These are phyloP conservation scores for Helenozyma baotianmanensis DNA, from an alignment of 805 yeast genomes.

Conservation along the genomic window DNA sequence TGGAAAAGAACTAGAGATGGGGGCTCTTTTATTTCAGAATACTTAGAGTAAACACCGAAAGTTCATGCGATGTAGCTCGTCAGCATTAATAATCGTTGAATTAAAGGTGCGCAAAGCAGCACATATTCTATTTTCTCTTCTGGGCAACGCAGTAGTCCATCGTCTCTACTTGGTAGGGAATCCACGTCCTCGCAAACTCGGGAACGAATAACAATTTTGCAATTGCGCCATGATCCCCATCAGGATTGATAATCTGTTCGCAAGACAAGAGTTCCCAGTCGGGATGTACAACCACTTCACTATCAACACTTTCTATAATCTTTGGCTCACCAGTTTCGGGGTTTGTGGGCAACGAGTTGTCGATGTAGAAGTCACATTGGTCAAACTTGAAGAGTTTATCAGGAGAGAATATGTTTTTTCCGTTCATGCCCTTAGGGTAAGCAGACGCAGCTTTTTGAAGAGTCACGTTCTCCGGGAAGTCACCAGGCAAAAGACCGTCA, in stretches of 20 bases:
- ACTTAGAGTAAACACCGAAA: too few species aligned
- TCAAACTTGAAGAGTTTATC: slow-evolving; percentile 47
- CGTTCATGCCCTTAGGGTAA: slow-evolving; percentile 68
- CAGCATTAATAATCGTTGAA: too few species aligned
- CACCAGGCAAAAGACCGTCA: slow-evolving; percentile 85
- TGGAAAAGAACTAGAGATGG: too few species aligned
- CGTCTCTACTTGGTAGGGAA: slow-evolving; percentile 37
- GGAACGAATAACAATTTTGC: slow-evolving; percentile 56
- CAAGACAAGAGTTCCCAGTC: slow-evolving; percentile 51
- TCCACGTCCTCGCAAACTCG: slow-evolving; percentile 14
- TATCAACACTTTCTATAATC: slow-evolving; percentile 5
- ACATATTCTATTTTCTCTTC: too few species aligned
- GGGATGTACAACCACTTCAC: slow-evolving; percentile 14
- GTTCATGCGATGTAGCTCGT: too few species aligned
- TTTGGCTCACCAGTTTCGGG: slow-evolving; percentile 37
- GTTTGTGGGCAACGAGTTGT: slow-evolving; percentile 50
- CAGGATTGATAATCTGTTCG: slow-evolving; percentile 48
- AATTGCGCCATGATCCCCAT: slow-evolving; percentile 47
- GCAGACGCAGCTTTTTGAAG: slow-evolving; percentile 34
- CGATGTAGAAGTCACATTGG: slow-evolving; percentile 68
- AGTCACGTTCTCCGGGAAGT: slow-evolving; percentile 49
- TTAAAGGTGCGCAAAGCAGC: too few species aligned
- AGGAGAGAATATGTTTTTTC: slow-evolving; percentile 60
- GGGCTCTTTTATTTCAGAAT: too few species aligned
- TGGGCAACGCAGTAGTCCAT: slow-evolving; percentile 46